Conservation (phyloP, 2,329 filamentous ascomycete species). For the Ceratocystis cacaofunesta region DNA sequence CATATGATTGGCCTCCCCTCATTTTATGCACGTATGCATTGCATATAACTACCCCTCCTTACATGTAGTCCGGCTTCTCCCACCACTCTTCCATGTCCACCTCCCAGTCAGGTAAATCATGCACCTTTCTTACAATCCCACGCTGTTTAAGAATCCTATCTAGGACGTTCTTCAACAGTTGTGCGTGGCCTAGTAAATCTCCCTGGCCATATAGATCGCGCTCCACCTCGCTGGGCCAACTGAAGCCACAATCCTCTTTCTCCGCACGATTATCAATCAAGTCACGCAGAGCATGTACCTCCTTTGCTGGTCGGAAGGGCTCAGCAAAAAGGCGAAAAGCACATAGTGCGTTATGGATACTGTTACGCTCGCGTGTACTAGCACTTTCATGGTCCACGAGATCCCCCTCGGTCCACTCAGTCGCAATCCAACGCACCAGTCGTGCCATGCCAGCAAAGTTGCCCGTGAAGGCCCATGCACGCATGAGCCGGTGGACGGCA, state of each 20-base stretch:
- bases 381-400: conserved; percentile 17
- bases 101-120: neutral
- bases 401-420: conserved; percentile 29
- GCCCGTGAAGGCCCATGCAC: conserved; percentile 44
- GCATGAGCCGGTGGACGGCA: conserved; percentile 27
- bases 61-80: conserved; percentile 1
- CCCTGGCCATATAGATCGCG: conserved; percentile 23
- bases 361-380: conserved; percentile 23
- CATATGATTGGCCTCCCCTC: too few relatives aligned
- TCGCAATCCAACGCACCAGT: conserved; percentile 44
- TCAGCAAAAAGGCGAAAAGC: conserved; percentile 36
- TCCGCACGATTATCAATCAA: conserved; percentile 21
- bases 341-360: conserved; percentile 27
- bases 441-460: conserved; percentile 43
- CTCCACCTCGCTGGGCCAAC: conserved; percentile 29
- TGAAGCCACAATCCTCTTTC: conserved; percentile 20
- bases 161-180: conserved; percentile 8
- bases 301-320: conserved; percentile 26
- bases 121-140: neutral
- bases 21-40: too few relatives aligned
- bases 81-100: conserved; percentile 5
- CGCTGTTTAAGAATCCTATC: conserved; percentile 3
- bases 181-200: conserved; percentile 14
- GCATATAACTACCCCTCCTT: neutral
- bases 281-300: conserved; percentile 23